Evolutionary conservation across 2,329 filamentous ascomycete species (phyloP).

Genomic region (Talaromyces sp.): DNA sequence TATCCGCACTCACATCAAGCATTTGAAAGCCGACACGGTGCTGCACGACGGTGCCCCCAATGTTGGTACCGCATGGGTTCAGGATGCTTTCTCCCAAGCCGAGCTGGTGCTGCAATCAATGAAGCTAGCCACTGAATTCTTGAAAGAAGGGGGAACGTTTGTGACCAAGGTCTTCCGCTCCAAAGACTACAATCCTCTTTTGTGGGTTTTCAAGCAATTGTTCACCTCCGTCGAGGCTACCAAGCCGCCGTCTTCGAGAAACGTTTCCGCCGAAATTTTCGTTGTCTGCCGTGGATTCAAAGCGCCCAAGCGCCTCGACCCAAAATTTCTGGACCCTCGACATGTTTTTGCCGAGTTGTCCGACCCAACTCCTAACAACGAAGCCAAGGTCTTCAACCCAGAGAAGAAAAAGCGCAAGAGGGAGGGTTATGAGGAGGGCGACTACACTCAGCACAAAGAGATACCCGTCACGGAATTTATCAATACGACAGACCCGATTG

Average conservation of each 20-base stretch:
- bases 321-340: conserved; percentile 82
- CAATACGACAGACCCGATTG: conserved; percentile 86
- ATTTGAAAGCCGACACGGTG: conserved; percentile 92
- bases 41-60: conserved; percentile 97
- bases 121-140: conserved; percentile 90
- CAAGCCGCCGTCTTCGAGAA: conserved; percentile 91
- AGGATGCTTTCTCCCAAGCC: conserved; percentile 97
- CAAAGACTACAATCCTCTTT: conserved; percentile 90
- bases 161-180: conserved; percentile 97
- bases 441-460: conserved; percentile 89
- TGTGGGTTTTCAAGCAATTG: conserved; percentile 97
- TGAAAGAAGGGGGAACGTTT: conserved; percentile 83
- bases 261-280: conserved; percentile 97
- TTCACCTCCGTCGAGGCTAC: conserved; percentile 95
- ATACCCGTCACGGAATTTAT: conserved; percentile 87
- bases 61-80: conserved; percentile 95
- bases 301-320: conserved; percentile 87
- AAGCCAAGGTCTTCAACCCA: conserved; percentile 96
- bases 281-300: conserved; percentile 95
- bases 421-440: conserved; percentile 95
- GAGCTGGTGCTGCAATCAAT: conserved; percentile 85
- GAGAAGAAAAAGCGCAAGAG: conserved; percentile 96
- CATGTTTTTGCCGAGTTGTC: conserved; percentile 90
- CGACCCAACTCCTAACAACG: conserved; percentile 82
- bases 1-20: conserved; percentile 83